A percentile compares a stretch with the other conserved stretches of the same genome.
Evolutionary conservation across 176 grass and related monocot species (phyloP).

Genomic region (Tuctoria greenei): DNA sequence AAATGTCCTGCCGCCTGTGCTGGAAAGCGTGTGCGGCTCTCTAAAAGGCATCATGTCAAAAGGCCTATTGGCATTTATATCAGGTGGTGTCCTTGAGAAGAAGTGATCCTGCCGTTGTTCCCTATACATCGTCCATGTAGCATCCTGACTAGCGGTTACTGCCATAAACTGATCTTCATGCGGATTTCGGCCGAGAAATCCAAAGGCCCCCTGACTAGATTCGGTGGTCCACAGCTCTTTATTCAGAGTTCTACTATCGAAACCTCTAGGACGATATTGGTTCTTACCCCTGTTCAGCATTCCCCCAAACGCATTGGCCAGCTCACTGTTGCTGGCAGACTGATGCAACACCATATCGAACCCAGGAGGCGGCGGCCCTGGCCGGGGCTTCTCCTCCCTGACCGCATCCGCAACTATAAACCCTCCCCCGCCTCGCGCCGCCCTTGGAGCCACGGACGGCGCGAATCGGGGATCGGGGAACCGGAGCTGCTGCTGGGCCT

Average conservation of each 20-base stretch:
- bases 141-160: constrained; percentile 1
- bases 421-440: constrained; percentile 7
- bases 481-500: constrained; percentile 22
- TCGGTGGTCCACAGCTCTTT: constrained; percentile 7
- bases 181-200: background rate
- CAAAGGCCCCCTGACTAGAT: background rate
- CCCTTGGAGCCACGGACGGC: constrained; percentile 23
- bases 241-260: constrained; percentile 5
- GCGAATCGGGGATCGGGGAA: constrained; percentile 34
- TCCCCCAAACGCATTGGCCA: constrained; percentile 7
- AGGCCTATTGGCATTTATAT: constrained; percentile 6
- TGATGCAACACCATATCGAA: constrained; percentile 30
- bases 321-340: background rate
- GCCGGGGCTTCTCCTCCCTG: constrained; percentile 18
- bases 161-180: constrained; percentile 3
- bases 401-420: constrained; percentile 33
- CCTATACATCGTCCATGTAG: constrained; percentile 16
- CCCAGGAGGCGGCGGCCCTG: constrained; percentile 46
- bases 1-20: background rate
- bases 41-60: constrained; percentile 24
- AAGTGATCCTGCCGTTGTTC: constrained; percentile 37
- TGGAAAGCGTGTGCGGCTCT: constrained; percentile 29
- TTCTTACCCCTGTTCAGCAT: constrained; percentile 24
- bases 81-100: constrained; percentile 22
- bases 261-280: constrained; percentile 15